Percentiles rank a stretch among this genome's conserved stretches.
Evolutionary conservation across 2,329 filamentous ascomycete genomes (phyloP).

Genomic region (Aphanocladium album): DNA sequence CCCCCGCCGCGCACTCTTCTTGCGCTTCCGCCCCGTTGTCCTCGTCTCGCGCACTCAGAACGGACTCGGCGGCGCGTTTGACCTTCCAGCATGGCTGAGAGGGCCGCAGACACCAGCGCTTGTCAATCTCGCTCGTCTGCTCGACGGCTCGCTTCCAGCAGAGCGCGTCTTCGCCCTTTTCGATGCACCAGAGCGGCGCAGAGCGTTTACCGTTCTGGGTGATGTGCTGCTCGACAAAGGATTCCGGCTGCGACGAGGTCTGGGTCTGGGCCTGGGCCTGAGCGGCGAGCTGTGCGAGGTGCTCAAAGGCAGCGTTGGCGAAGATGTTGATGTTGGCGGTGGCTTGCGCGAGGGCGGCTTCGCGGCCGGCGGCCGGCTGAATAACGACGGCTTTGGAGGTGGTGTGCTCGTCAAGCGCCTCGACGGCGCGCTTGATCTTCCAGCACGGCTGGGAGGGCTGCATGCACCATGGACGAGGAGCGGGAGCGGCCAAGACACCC

Average conservation of each 20-base stretch:
- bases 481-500: neutral
- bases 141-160: slow-evolving; percentile 35
- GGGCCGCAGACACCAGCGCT: slow-evolving; percentile 31
- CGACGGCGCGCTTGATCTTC: slow-evolving; percentile 33
- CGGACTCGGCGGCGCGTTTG: slow-evolving; percentile 33
- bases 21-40: slow-evolving; percentile 20
- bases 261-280: slow-evolving; percentile 24
- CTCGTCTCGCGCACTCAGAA: slow-evolving; percentile 28
- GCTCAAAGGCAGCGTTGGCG: slow-evolving; percentile 33
- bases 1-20: slow-evolving; percentile 23
- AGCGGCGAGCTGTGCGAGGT: slow-evolving; percentile 34
- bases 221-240: slow-evolving; percentile 21
- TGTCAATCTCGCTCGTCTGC: slow-evolving; percentile 21
- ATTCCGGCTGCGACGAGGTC: slow-evolving; percentile 26
- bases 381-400: slow-evolving; percentile 20
- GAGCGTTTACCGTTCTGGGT: neutral
- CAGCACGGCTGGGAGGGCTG: neutral
- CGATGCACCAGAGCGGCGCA: slow-evolving; percentile 22
- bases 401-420: slow-evolving; percentile 27
- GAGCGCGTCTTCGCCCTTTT: slow-evolving; percentile 22
- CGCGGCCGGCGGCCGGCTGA: slow-evolving; percentile 23
- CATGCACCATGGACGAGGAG: slow-evolving; percentile 3
- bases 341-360: slow-evolving; percentile 25
- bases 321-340: slow-evolving; percentile 32
- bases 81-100: slow-evolving; percentile 39